Evolutionary conservation across 2,329 filamentous ascomycete genomes (phyloP), one percentile per base, ranked within the genome.

Genomic region (Aspergillus ochraceus): DNA sequence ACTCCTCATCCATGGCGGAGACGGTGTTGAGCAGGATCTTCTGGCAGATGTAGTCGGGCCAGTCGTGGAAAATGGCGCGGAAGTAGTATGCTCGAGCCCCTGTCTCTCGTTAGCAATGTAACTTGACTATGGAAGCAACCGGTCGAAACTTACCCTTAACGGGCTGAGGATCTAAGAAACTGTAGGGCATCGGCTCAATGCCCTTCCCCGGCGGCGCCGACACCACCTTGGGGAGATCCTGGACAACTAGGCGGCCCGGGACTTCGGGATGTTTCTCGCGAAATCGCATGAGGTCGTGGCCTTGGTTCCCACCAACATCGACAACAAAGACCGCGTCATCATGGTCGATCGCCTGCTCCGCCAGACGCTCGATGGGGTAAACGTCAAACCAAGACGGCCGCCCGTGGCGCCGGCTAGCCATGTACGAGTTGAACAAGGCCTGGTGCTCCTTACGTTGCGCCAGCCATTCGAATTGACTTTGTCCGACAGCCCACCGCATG

Each of bases 281-380:
- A 22, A 80, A 68, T 2, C 62, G 65, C 5, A 64, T 56, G 6
- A 76, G 60, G 45, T 80, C 77, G 49, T 78, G 71, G 0, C 79
- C 79, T 30, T 76, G 70, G 51, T 74, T 75, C 0, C 78, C 79
- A 6, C 78, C 79, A 2, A 80, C 65, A 36, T 80, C 78, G 12
- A 80, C 76, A 3, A 80, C 55, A 6, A 79, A 71, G 2, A 69
- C 67, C 0, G 68, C 72, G 6, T 74, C 70, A 4, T 68, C 60
- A 6, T 57, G 61, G 24, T 63, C 65, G 20, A 69, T 47, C 2
- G 67, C 67, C 1, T 68, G 67, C 0, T 69, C 68, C 0, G 68
- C 57, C 10, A 71, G 52, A 20, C 65, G 61, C n/a, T 68, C 60
- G 3, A 72, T 64, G 0, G 72, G 71, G 55, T 73, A 74, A 10